Base-by-base conservation (phyloP, 1,139 yeast species). In the Scheffersomyces lignicola region DNA sequence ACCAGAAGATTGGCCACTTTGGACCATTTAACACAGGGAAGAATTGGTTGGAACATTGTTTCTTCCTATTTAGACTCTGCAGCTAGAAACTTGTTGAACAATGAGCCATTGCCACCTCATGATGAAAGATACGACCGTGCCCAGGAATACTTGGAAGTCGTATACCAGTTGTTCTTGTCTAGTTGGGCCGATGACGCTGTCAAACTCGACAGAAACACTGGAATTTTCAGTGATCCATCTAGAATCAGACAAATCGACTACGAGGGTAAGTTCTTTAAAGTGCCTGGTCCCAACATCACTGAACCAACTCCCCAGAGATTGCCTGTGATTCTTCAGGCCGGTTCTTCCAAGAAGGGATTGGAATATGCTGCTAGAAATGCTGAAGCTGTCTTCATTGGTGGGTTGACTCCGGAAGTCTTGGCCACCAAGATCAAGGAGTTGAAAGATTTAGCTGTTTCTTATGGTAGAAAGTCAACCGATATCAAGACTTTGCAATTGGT, bases 111-210 rank as follows among this genome's bases (percentile, higher is more conserved):
- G 30, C 73, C 71, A n/a, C 61, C 58, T 3, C 70, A 66, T 44
- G 65, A 60, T 28, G 60, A 60, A 35, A 56, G 76, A 39, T 69
- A 69, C 40, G 62, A 49, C 18, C 60, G 65, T 40, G 68, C 76
- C 3, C 66, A 65, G 36, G 76, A 69, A 43, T 69, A 63, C 39
- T 44, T 67, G 28, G 62, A 68, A 40, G 69, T 68, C 7, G 58
- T 68, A 9, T 64, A 65, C 40, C 65, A 66, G 37, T 46, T 69
- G 23, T 52, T 69, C 23, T 44, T 65, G 18, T 62, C 72, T 6
- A 65, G 74, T 1, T 67, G 73, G 74, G 62, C 69, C 37, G 74
- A 68, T 42, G 73, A 66, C 39, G 72, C 70, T 12, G 58, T 65
- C 20, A 56, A 54, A 22, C 41, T 54, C 31, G 65, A 64, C 34